A percentile compares a stretch with the other conserved stretches of the same genome.
Conservation (phyloP, 139 green algal species). For the Picochlorum sp. region DNA sequence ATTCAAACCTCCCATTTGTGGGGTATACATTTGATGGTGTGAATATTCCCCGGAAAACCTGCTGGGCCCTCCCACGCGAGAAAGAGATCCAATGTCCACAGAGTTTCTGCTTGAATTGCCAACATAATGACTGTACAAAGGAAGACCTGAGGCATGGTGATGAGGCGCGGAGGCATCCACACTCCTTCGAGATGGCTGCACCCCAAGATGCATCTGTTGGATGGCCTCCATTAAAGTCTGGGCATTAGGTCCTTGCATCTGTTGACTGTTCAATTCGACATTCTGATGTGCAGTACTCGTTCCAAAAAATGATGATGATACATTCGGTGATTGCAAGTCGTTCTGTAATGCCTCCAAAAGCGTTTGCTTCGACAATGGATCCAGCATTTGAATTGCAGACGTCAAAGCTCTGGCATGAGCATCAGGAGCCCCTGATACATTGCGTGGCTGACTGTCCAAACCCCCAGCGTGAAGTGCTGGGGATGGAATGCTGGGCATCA, state of each 20-base stretch:
- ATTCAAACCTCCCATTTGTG: too few relatives aligned
- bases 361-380: constrained; percentile 3
- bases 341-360: constrained; percentile 4
- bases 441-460: neutral
- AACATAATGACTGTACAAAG: neutral
- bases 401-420: neutral
- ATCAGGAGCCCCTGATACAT: neutral
- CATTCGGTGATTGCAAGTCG: neutral
- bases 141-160: too few relatives aligned
- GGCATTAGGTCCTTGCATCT: too few relatives aligned
- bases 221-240: too few relatives aligned
- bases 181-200: too few relatives aligned
- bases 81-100: neutral
- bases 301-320: neutral
- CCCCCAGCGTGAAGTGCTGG: neutral
- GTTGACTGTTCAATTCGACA: too few relatives aligned
- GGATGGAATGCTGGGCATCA: constrained; percentile 12
- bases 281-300: neutral
- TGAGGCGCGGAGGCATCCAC: too few relatives aligned
- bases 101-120: neutral
- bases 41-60: too few relatives aligned
- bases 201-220: too few relatives aligned
- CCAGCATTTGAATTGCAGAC: constrained; percentile 6
- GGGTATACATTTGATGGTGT: too few relatives aligned
- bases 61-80: neutral